Percentiles rank a stretch among this genome's conserved stretches.
These are phyloP conservation scores for Penicillium salamii DNA, from an alignment of 495 filamentous ascomycete genomes.

Conservation along the genomic window DNA sequence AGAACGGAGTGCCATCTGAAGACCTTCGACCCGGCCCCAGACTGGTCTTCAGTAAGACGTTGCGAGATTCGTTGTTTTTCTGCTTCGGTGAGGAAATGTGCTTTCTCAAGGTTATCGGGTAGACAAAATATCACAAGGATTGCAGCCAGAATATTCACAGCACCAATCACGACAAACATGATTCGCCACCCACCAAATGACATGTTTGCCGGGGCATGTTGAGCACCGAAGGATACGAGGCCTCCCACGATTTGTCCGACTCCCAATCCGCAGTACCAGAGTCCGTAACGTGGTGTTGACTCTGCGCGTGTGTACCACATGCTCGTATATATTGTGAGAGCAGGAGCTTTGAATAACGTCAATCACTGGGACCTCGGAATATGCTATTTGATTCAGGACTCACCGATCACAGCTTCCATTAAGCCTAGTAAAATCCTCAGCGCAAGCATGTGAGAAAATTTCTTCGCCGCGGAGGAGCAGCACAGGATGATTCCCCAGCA, in stretches of 20 bases:
- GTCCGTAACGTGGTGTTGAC: constrained; percentile 57
- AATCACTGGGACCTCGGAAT: too few relatives aligned
- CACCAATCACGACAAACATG: constrained; percentile 62
- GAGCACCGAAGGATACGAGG: constrained; percentile 58
- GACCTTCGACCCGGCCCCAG: constrained; percentile 43
- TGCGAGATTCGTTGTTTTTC: constrained; percentile 42
- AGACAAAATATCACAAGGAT: constrained; percentile 50
- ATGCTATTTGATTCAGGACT: background rate
- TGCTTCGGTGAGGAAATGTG: constrained; percentile 49
- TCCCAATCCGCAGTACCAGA: constrained; percentile 66
- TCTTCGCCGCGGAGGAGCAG: constrained; percentile 51
- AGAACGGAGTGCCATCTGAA: constrained; percentile 35
- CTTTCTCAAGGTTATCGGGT: constrained; percentile 49
- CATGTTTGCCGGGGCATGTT: constrained; percentile 41
- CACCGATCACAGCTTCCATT: constrained; percentile 61
- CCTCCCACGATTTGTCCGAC: constrained; percentile 62
- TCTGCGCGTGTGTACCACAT: constrained; percentile 65
- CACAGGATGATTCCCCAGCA: constrained; percentile 60
- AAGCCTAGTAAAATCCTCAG: constrained; percentile 60
- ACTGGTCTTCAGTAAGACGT: constrained; percentile 46
- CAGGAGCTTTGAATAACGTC: constrained; percentile 46
- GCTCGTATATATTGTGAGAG: constrained; percentile 47
- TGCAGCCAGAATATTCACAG: constrained; percentile 52
- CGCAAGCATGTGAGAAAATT: constrained; percentile 42
- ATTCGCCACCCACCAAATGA: constrained; percentile 55